Base-by-base conservation (phyloP, 176 grass and related monocot species). In the Rhynchospora tenuis region DNA sequence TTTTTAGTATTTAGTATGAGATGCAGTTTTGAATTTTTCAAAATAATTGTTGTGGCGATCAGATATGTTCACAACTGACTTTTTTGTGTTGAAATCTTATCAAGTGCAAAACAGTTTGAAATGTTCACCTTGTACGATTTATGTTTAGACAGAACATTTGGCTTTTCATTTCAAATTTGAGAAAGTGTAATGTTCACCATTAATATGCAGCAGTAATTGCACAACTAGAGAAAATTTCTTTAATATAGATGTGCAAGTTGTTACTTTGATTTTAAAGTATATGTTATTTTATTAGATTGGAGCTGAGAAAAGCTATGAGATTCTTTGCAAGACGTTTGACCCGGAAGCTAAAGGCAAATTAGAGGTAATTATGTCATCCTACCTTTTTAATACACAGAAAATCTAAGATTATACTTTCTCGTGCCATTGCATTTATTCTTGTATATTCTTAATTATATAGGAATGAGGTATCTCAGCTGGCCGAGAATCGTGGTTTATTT, bases 251-350 rank as follows among this genome's bases (percentile, higher is more conserved):
- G 0, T n/a, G 16, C 31, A 43, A 44, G 72, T 67, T 60, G 12
- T 7, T 52, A 52, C 6, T 51, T 42, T 55, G 20, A 83, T 56
- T 55, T 17, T 20, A 13, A 43, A 71, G 73, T 45, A 9, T 72
- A 51, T 82, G 5, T 20, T 38, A 2, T 50, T 79, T 59, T 46
- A 54, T 45, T 79, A 98, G 92, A 90, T 91, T 80, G 91, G 88
- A 69, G 76, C 82, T 73, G 64, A 90, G 67, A 87, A 85, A 84
- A 94, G 66, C 79, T 95, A 98, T 90, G 89, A 98, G 84, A 95
- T 98, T 73, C 58, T 95, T 54, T 93, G 96, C 75, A 98, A 91
- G 84, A 83, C 91, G 20, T 95, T 93, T 73, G 84, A 95, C 29
- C 68, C 91, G 63, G 93, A 93, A 87, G 91, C 96, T 64, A 95